Percentiles rank a stretch among this genome's conserved stretches.
phyloP scores from a whole-genome alignment of 208 protist genomes.

The Naegleria fowleri region DNA sequence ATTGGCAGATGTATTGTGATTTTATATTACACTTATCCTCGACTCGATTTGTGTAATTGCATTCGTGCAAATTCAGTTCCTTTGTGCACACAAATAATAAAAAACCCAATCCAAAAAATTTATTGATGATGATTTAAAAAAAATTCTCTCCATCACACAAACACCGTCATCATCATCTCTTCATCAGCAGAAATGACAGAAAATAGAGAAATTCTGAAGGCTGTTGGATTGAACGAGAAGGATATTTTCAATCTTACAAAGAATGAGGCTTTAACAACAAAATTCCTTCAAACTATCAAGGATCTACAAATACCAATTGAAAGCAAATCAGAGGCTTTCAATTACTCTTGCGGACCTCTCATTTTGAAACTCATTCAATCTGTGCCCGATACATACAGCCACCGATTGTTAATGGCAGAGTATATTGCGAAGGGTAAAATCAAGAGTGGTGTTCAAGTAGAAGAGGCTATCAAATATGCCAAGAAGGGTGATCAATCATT shows the following conservation, averaged over 20 bases:
- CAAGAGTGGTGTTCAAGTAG: not conserved
- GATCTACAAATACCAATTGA: not conserved
- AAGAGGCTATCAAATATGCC: not conserved
- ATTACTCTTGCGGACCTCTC: not conserved
- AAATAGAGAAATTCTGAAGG: not conserved
- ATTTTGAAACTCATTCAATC: not conserved
- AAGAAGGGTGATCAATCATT: not conserved
- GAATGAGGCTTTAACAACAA: not conserved
- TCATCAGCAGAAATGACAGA: too few species aligned
- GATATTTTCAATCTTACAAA: not conserved
- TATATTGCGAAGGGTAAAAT: constrained; percentile 8
- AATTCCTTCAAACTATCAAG: not conserved
- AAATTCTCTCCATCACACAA: too few species aligned
- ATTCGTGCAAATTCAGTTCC: too few species aligned
- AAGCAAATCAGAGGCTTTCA: not conserved
- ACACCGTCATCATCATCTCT: not conserved
- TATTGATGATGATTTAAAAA: too few species aligned
- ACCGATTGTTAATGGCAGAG: not conserved
- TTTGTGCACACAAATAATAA: too few species aligned
- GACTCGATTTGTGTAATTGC: too few species aligned
- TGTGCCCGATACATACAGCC: not conserved
- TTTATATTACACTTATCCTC: too few species aligned
- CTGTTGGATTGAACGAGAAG: not conserved
- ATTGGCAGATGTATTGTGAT: too few species aligned
- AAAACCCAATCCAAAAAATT: too few species aligned